Evolutionary conservation across 2,329 filamentous ascomycete species (phyloP).

Genomic region (Alternaria sp.): DNA sequence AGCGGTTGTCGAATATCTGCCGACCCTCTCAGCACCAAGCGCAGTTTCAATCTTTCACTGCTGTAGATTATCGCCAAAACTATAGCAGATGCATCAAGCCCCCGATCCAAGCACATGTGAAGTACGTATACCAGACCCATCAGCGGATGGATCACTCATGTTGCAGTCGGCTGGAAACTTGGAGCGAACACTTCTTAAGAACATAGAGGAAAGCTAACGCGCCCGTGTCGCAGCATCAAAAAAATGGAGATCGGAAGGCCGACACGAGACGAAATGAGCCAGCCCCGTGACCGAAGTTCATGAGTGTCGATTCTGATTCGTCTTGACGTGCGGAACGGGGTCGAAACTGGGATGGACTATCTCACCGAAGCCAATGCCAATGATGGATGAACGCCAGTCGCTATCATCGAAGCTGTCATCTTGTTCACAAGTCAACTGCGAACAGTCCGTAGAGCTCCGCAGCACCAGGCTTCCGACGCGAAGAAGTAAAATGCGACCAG

Average conservation of each 20-base stretch:
- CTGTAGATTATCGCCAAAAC: not conserved
- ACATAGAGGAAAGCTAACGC: not conserved
- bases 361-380: too few relatives aligned
- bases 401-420: not conserved
- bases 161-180: not conserved
- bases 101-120: not conserved
- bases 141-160: not conserved
- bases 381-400: too few relatives aligned
- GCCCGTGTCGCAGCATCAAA: not conserved
- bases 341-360: too few relatives aligned
- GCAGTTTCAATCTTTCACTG: not conserved
- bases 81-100: not conserved
- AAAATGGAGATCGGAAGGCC: accelerated
- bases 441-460: not conserved
- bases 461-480: not conserved
- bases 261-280: accelerated
- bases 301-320: not conserved
- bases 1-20: not conserved
- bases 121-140: not conserved
- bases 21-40: not conserved
- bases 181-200: not conserved
- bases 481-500: not conserved
- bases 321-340: not conserved
- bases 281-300: not conserved
- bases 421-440: accelerated